phyloP scores from a whole-genome alignment of 306 rosid species.

The Astragalus membranaceus region DNA sequence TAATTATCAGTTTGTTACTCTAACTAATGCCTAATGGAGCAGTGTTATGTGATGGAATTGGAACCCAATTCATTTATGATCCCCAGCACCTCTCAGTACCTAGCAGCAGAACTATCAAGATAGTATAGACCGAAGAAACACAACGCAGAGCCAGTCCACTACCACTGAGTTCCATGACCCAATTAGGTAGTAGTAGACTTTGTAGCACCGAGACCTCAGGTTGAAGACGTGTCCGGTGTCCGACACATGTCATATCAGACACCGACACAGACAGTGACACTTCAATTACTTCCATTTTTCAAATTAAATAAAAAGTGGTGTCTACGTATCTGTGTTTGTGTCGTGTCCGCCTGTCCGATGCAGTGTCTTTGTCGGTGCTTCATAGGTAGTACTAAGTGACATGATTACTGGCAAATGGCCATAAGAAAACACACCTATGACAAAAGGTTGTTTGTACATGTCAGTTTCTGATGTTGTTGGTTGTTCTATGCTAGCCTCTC shows the following conservation, averaged over 20 bases:
- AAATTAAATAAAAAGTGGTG: too few relatives aligned
- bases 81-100: not conserved
- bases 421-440: conserved; percentile 63
- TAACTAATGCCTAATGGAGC: not conserved
- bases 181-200: conserved; percentile 3
- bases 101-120: conserved; percentile 2
- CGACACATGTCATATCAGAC: too few relatives aligned
- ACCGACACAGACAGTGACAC: too few relatives aligned
- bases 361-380: too few relatives aligned
- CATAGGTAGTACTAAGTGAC: too few relatives aligned
- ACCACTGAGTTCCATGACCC: not conserved
- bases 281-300: too few relatives aligned
- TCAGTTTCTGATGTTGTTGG: conserved; percentile 62
- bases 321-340: too few relatives aligned
- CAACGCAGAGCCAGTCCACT: not conserved
- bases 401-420: not conserved
- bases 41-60: not conserved
- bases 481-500: conserved; percentile 40
- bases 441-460: conserved; percentile 76
- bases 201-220: too few relatives aligned
- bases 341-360: too few relatives aligned
- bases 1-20: not conserved
- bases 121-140: not conserved
- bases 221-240: too few relatives aligned
- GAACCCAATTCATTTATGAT: not conserved